Percentiles rank a stretch among this genome's conserved stretches.
phyloP scores from a whole-genome alignment of 495 filamentous ascomycete species.

The Penicillium maclennaniae region DNA sequence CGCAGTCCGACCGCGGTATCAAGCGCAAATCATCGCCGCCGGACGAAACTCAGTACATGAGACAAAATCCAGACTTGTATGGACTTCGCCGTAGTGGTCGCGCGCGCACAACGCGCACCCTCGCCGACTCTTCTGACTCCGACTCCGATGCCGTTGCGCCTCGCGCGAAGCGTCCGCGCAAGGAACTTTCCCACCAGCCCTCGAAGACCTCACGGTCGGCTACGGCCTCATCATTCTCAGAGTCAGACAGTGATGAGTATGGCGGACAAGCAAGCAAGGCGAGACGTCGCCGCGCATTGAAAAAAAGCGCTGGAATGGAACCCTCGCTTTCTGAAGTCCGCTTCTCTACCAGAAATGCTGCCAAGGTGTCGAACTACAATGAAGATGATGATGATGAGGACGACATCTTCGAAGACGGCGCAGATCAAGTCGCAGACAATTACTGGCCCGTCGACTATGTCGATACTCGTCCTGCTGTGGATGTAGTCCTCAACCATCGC shows the following conservation, averaged over 20 bases:
- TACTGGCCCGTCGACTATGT: slow-evolving; percentile 64
- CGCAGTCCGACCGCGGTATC: slow-evolving; percentile 55
- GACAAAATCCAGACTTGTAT: slow-evolving; percentile 92
- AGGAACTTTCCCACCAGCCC: slow-evolving; percentile 34
- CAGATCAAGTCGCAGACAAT: slow-evolving; percentile 49
- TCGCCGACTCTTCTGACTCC: slow-evolving; percentile 75
- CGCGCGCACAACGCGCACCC: slow-evolving; percentile 45
- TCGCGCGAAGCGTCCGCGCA: slow-evolving; percentile 40
- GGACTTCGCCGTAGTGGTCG: slow-evolving; percentile 83
- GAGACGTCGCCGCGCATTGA: slow-evolving; percentile 54
- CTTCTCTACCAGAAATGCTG: slow-evolving; percentile 85
- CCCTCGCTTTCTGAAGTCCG: slow-evolving; percentile 69
- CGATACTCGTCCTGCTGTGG: slow-evolving; percentile 75
- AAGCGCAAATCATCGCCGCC: slow-evolving; percentile 74
- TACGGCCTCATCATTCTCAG: slow-evolving; percentile 40
- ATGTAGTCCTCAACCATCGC: slow-evolving; percentile 82
- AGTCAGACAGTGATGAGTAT: slow-evolving; percentile 61
- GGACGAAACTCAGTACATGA: slow-evolving; percentile 78
- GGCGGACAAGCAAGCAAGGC: slow-evolving; percentile 73
- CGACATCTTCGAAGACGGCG: slow-evolving; percentile 69
- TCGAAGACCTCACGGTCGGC: slow-evolving; percentile 47
- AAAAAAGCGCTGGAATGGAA: slow-evolving; percentile 57
- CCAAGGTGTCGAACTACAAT: slow-evolving; percentile 82
- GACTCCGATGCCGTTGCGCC: slow-evolving; percentile 45
- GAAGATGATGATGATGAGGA: slow-evolving; percentile 75